Evolutionary conservation across 805 yeast species (phyloP), one percentile per base, ranked within the genome.

Genomic region (Naumovozyma baii): DNA sequence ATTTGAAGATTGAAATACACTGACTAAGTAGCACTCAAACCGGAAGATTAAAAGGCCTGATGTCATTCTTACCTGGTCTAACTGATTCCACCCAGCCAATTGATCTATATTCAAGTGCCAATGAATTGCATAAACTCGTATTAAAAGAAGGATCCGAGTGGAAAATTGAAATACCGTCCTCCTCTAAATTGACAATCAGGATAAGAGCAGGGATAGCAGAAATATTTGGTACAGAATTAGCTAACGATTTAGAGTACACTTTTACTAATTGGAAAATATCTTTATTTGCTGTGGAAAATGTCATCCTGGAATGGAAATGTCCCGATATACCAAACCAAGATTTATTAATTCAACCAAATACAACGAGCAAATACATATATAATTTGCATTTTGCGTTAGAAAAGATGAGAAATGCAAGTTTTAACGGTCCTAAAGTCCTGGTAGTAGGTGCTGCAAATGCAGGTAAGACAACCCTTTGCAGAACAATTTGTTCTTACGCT

Each of bases 211-310:
- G 98, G 3, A 70, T 78, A 2, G 95, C 85, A 2, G 98, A 92
- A 63, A 73, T 87, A 8, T 85, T 82, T 61, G 99, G 98, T 18
- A 85, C 96, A 2, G 99, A 92, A 57, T 71, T 92, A 18, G 83
- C 96, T 2, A 66, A 70, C 33, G 84, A 82, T 42, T 67, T 71
- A 1, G 83, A 77, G 17, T 80, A 77, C 50, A 55, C 61, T 3
- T 78, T 83, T 51, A 59, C 63, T 18, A 80, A 78, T 5, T 63
- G 70, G 44, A 75, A 74, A 39, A 62, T 73, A 3, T 73, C 80
- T 12, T 51, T 83, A 1, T 75, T 64, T 44, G 70, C 87, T 1
- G 75, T 74, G 47, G 75, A 73, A 28, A 95, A 95, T 3, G 77
- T 85, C 50, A 66, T 59, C 29, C 39, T 88, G 4, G 73, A 72